These are phyloP conservation scores for Hymenoscyphus albidus DNA, from an alignment of 2,329 filamentous ascomycete species.

Conservation along the genomic window DNA sequence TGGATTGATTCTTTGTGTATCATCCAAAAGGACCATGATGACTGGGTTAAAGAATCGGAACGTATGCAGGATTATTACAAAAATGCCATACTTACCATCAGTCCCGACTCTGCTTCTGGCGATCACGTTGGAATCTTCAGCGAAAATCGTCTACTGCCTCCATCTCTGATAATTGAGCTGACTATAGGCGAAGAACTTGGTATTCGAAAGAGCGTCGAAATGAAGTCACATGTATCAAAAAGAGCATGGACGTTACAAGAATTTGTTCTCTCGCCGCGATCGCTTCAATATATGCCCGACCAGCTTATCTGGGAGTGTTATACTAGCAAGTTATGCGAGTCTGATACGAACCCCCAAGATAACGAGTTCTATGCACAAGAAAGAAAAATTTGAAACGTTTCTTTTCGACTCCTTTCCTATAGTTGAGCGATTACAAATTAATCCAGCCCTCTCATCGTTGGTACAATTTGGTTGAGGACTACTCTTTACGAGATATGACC, in stretches of 20 bases:
- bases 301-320: neutral
- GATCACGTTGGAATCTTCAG: neutral
- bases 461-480: neutral
- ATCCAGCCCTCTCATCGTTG: neutral
- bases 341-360: neutral
- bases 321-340: neutral
- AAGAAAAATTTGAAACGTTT: neutral
- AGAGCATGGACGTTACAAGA: neutral
- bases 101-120: neutral
- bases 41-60: neutral
- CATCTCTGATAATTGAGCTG: too few relatives aligned
- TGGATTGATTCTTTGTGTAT: constrained; percentile 6
- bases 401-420: neutral
- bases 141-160: neutral
- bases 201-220: too few relatives aligned
- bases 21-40: neutral
- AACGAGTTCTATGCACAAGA: too few relatives aligned
- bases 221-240: neutral
- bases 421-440: neutral
- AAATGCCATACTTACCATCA: neutral
- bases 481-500: neutral
- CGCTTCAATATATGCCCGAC: neutral
- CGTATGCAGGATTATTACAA: neutral
- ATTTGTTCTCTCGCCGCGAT: neutral
- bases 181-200: too few relatives aligned